Percentiles rank a stretch among this genome's conserved stretches.
phyloP scores from a whole-genome alignment of 108 stramenopile genomes.

The Cyclostephanos invisitatus region DNA sequence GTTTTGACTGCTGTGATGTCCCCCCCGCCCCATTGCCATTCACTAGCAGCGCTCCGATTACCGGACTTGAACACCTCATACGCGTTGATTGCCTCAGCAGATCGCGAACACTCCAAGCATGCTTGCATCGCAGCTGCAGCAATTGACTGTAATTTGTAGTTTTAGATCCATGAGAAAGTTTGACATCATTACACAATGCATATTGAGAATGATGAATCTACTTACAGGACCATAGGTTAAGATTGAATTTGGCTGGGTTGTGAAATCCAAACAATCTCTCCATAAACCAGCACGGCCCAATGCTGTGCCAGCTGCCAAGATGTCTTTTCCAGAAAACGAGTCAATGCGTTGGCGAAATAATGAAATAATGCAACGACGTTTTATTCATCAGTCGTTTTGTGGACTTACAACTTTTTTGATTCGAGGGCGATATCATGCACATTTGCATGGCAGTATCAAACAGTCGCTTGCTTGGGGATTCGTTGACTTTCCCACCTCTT shows the following conservation, averaged over 20 bases:
- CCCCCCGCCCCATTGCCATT: constrained; percentile 80
- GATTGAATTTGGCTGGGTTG: constrained; percentile 36
- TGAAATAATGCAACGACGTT: neutral
- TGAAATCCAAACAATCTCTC: constrained; percentile 63
- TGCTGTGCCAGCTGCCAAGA: constrained; percentile 81
- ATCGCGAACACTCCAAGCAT: constrained; percentile 54
- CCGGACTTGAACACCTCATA: constrained; percentile 45
- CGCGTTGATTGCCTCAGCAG: constrained; percentile 52
- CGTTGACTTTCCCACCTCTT: constrained; percentile 4
- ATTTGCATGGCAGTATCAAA: constrained; percentile 75
- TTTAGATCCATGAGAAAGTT: neutral
- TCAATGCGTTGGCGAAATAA: neutral
- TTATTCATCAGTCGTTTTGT: neutral
- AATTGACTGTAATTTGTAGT: constrained; percentile 27
- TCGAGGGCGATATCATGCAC: constrained; percentile 76
- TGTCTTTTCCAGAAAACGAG: constrained; percentile 31
- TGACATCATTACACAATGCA: neutral
- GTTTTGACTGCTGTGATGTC: constrained; percentile 56
- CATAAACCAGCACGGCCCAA: constrained; percentile 76
- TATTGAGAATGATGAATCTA: neutral
- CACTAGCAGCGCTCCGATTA: constrained; percentile 36
- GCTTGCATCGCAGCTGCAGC: constrained; percentile 69
- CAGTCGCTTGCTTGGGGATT: constrained; percentile 27
- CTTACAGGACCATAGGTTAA: constrained; percentile 35
- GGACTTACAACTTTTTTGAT: constrained; percentile 60